A percentile compares a stretch with the other conserved stretches of the same genome.
These are phyloP conservation scores for Phytophthora agathidicida DNA, from an alignment of 352 stramenopile species.

Conservation along the genomic window DNA sequence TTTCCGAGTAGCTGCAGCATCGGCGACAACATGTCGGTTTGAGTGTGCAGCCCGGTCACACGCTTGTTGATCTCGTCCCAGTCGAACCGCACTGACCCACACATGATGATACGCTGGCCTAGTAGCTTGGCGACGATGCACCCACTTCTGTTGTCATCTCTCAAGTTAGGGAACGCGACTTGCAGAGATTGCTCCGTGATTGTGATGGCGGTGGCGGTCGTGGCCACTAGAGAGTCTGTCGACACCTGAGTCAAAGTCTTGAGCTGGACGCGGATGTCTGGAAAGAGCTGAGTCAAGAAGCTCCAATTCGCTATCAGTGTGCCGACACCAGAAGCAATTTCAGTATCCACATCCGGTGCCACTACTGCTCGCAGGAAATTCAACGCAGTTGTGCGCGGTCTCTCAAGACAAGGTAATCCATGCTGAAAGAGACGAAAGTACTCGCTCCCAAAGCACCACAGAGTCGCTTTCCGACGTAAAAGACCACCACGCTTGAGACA, in stretches of 20 bases:
- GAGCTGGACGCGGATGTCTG: background rate
- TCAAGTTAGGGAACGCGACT: background rate
- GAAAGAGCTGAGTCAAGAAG: background rate
- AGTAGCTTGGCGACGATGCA: background rate
- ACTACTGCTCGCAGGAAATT: background rate
- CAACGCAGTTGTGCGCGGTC: background rate
- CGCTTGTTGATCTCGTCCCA: background rate
- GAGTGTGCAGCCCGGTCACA: background rate
- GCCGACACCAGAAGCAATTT: background rate
- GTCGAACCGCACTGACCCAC: slow-evolving; percentile 1
- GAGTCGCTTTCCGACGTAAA: background rate
- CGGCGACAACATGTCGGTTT: background rate
- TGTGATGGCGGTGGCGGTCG: background rate
- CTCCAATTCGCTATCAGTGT: background rate
- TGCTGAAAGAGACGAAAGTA: slow-evolving; percentile 3
- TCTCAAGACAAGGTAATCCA: background rate
- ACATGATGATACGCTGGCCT: background rate
- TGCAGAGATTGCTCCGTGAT: background rate
- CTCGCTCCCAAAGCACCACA: background rate
- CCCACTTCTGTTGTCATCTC: background rate
- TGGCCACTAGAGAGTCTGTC: background rate
- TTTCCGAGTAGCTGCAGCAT: slow-evolving; percentile 7
- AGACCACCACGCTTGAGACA: background rate
- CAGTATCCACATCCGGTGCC: background rate
- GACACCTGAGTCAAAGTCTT: background rate